Conservation (phyloP, 73 alveolate genomes). For the Symbiodinium natans region DNA sequence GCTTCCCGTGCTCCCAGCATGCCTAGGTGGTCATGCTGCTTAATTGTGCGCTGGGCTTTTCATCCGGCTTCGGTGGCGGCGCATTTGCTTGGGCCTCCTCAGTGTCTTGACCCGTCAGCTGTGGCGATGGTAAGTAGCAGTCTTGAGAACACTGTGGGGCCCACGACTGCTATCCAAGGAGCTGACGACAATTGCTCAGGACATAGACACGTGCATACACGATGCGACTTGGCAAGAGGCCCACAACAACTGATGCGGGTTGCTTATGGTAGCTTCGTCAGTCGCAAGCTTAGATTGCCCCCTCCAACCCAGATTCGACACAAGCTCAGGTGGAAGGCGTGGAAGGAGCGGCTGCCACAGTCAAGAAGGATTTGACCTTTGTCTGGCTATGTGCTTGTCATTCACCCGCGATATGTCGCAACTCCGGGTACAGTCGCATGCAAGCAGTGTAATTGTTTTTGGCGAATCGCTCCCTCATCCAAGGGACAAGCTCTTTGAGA, state of each 20-base stretch:
- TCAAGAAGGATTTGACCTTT: not conserved
- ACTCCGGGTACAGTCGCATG: not conserved
- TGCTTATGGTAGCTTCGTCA: too few species aligned
- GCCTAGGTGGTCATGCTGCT: conserved; percentile 60
- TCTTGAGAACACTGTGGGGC: too few species aligned
- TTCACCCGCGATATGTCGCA: not conserved
- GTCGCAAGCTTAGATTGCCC: too few species aligned
- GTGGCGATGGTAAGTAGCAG: too few species aligned
- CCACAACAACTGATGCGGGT: too few species aligned
- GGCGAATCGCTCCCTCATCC: not conserved
- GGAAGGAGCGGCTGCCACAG: not conserved
- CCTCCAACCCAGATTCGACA: too few species aligned
- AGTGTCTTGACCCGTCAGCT: not conserved
- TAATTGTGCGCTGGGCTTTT: conserved; percentile 28
- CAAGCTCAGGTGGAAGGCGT: not conserved
- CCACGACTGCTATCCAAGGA: too few species aligned
- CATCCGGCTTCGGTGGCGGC: conserved; percentile 76
- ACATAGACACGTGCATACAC: not conserved
- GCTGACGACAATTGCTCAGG: not conserved
- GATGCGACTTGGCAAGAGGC: not conserved
- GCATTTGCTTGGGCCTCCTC: conserved; percentile 81
- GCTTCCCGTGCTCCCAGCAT: not conserved
- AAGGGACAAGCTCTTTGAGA: conserved; percentile 37
- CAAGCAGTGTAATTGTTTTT: not conserved
- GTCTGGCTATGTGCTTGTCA: not conserved